Percentiles rank a stretch among this genome's conserved stretches.
phyloP scores from a whole-genome alignment of 78 protist genomes.

The Cavenderia fasciculata region DNA sequence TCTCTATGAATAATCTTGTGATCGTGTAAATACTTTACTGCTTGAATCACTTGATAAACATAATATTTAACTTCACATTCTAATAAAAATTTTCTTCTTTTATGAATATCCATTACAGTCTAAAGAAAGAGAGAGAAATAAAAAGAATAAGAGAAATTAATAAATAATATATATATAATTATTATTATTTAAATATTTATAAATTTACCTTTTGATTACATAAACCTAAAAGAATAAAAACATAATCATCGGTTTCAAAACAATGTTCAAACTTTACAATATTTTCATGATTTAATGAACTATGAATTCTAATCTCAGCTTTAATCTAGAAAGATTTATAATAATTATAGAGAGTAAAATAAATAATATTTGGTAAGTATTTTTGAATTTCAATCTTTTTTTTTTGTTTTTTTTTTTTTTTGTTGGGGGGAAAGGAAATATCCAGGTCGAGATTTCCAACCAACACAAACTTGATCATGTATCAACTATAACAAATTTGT shows the following conservation, averaged over 20 bases:
- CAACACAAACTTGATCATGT: too few species aligned
- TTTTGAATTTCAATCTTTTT: neutral
- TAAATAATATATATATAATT: slow-evolving; percentile 65
- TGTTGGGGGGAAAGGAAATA: neutral
- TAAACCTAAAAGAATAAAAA: slow-evolving; percentile 95
- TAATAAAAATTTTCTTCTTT: slow-evolving; percentile 51
- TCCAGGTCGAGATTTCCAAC: neutral
- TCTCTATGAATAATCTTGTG: slow-evolving; percentile 77
- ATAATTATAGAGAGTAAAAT: too few species aligned
- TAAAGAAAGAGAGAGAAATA: neutral
- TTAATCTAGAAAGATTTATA: too few species aligned
- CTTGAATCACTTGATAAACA: slow-evolving; percentile 79
- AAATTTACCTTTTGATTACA: slow-evolving; percentile 91
- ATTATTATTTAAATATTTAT: slow-evolving; percentile 52
- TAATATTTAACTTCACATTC: slow-evolving; percentile 51
- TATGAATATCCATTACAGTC: slow-evolving; percentile 77
- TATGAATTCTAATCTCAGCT: slow-evolving; percentile 97
- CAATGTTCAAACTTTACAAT: slow-evolving; percentile 89
- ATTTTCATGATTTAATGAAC: slow-evolving; percentile 88
- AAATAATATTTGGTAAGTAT: too few species aligned
- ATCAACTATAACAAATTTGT: too few species aligned
- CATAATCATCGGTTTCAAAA: slow-evolving; percentile 94
- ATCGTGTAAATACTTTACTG: slow-evolving; percentile 66
- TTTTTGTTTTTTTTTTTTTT: neutral
- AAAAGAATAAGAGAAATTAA: too few species aligned